Evolutionary conservation across 1,284 basidiomycete species (phyloP).

Genomic region (Rhodotorula sp.): DNA sequence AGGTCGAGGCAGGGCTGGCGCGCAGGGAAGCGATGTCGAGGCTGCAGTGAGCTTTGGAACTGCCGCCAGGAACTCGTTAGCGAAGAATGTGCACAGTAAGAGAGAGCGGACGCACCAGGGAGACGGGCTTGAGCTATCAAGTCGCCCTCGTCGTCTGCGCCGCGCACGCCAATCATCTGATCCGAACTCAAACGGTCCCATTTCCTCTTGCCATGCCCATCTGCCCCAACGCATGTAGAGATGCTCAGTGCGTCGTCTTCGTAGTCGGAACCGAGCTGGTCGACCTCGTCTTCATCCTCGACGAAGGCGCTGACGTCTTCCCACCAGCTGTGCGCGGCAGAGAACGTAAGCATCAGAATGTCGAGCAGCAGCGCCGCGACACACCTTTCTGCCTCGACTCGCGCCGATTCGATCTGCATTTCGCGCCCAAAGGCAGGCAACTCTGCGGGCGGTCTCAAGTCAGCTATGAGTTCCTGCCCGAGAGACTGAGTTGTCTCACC

Average conservation of each 20-base stretch:
- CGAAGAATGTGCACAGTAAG: background rate
- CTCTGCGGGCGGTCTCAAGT: too few relatives aligned
- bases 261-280: constrained; percentile 7
- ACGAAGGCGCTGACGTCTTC: background rate
- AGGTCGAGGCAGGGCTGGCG: background rate
- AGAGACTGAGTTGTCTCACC: background rate
- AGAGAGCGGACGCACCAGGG: background rate
- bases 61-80: background rate
- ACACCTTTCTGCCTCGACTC: too few relatives aligned
- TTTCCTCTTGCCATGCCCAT: background rate
- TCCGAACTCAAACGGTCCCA: background rate
- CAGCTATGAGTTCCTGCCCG: too few relatives aligned
- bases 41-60: background rate
- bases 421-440: too few relatives aligned
- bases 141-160: too few relatives aligned
- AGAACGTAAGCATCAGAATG: too few relatives aligned
- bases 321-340: too few relatives aligned
- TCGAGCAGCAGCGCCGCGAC: too few relatives aligned
- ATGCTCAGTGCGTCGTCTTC: background rate
- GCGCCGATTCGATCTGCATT: too few relatives aligned
- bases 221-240: too few relatives aligned
- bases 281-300: background rate
- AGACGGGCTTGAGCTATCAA: background rate
- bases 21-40: background rate
- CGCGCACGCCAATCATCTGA: background rate